Evolutionary conservation across 2,329 filamentous ascomycete species (phyloP), one percentile per base, ranked within the genome.

Genomic region (Gaeumannomyces sp.): DNA sequence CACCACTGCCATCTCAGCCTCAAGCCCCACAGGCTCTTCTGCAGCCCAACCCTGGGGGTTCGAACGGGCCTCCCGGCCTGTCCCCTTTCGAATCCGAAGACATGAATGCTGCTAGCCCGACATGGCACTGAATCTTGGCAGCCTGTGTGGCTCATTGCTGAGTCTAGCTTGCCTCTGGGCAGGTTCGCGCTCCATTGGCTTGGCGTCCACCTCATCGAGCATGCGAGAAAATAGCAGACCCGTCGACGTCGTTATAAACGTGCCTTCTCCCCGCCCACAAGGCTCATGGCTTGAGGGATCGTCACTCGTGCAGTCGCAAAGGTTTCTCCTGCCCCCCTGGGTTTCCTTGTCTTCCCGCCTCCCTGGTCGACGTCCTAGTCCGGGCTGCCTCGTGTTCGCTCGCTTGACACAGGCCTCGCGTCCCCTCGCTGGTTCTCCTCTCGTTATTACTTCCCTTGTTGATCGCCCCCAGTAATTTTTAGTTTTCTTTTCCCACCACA

Each of bases 1-100:
- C 29, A 31, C 60, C 28, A 56, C 35, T 61, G 58, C 56, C 63
- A 64, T 56, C 61, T 65, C 64, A 65, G 64, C 64, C 64, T 63
- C 64, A 58, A 65, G 57, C 58, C 56, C 60, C 58, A 56, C 60
- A 59, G n/a, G 38, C 35, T 60, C 27, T 59, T 50, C 22, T 27
- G 56, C 25, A 45, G 56, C n/a, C 62, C 62, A 57, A 33, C 16
- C 28, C 60, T 64, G 38, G 59, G 45, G 64, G 45, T 25, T 57
- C 56, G 35, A 27, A 19, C 22, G 33, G 60, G 11, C 29, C 35
- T 31, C 29, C 60, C 28, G 35, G 8, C 19, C 59, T 31, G 22
- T 29, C 22, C 61, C 45, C 29, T 35, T 59, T 29, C 5, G 16
- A 19, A 59, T 27, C 53, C 64, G 28, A 63, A 29, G 50, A 35